phyloP scores from a whole-genome alignment of 1,139 yeast species.

The Meyerozyma elateridarum region DNA sequence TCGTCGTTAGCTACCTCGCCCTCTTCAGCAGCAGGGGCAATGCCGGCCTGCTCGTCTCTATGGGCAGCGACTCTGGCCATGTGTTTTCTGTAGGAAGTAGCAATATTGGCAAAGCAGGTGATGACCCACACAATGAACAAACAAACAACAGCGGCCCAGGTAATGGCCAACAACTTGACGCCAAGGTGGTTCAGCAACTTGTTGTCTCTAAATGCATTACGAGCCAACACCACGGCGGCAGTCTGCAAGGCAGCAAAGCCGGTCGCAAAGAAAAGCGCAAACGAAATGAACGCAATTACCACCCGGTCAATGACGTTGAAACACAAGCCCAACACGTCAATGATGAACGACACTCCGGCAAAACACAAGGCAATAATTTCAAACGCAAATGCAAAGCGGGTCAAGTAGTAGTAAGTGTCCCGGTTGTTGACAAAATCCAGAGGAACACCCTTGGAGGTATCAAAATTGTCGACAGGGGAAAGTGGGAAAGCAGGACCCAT shows the following conservation, averaged over 20 bases:
- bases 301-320: slow-evolving; percentile 52
- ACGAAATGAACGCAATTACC: slow-evolving; percentile 45
- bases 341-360: slow-evolving; percentile 36
- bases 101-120: slow-evolving; percentile 50
- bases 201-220: slow-evolving; percentile 52
- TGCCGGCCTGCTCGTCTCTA: slow-evolving; percentile 14
- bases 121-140: slow-evolving; percentile 49
- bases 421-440: slow-evolving; percentile 49
- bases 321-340: slow-evolving; percentile 41
- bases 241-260: slow-evolving; percentile 65
- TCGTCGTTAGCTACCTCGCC: slow-evolving; percentile 25
- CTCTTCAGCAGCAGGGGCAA: slow-evolving; percentile 9
- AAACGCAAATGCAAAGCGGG: slow-evolving; percentile 68
- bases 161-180: slow-evolving; percentile 52
- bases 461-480: slow-evolving; percentile 69
- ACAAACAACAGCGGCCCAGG: slow-evolving; percentile 66
- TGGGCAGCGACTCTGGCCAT: slow-evolving; percentile 29
- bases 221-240: slow-evolving; percentile 63
- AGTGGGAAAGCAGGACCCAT: slow-evolving; percentile 58
- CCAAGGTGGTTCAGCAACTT: slow-evolving; percentile 47
- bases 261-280: slow-evolving; percentile 51
- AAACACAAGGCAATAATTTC: slow-evolving; percentile 59
- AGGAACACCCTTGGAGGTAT: slow-evolving; percentile 49
- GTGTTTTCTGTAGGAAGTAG: slow-evolving; percentile 44
- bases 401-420: slow-evolving; percentile 59